These are phyloP conservation scores for Boletus sp. DNA, from an alignment of 768 basidiomycete genomes.

Conservation along the genomic window DNA sequence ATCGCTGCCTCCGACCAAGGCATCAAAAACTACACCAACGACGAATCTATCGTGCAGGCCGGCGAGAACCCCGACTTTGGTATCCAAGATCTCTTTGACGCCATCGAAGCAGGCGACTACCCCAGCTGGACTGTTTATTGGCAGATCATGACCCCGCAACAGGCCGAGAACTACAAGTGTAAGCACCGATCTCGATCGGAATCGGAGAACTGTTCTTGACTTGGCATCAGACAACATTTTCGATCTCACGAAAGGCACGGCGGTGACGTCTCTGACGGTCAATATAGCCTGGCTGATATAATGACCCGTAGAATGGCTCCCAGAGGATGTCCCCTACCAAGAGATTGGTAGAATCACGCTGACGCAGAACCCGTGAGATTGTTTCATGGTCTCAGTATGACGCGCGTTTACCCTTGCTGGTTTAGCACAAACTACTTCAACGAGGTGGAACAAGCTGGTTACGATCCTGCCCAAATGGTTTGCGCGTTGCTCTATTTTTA, in stretches of 20 bases:
- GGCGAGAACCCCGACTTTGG: background rate
- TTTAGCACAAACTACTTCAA: conserved; percentile 29
- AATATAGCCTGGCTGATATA: background rate
- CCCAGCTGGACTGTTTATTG: background rate
- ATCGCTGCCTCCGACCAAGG: background rate
- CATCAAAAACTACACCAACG: background rate
- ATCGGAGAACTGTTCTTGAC: background rate
- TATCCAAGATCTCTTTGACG: background rate
- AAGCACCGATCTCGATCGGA: background rate
- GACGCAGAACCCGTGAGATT: conserved; percentile 35
- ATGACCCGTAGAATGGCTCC: conserved; percentile 32
- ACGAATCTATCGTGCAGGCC: background rate
- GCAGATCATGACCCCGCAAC: background rate
- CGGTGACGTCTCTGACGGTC: background rate
- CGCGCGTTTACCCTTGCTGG: background rate
- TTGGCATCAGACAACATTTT: conserved; percentile 42
- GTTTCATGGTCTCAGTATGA: background rate
- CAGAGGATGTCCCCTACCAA: conserved; percentile 31
- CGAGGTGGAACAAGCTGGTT: conserved; percentile 44
- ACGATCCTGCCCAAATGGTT: conserved; percentile 50
- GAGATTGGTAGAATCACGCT: conserved; percentile 39
- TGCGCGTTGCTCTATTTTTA: background rate
- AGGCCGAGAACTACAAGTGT: background rate
- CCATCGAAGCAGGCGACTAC: background rate
- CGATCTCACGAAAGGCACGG: conserved; percentile 45